phyloP scores from a whole-genome alignment of 768 basidiomycete species.

The Tylopilus sp. region DNA sequence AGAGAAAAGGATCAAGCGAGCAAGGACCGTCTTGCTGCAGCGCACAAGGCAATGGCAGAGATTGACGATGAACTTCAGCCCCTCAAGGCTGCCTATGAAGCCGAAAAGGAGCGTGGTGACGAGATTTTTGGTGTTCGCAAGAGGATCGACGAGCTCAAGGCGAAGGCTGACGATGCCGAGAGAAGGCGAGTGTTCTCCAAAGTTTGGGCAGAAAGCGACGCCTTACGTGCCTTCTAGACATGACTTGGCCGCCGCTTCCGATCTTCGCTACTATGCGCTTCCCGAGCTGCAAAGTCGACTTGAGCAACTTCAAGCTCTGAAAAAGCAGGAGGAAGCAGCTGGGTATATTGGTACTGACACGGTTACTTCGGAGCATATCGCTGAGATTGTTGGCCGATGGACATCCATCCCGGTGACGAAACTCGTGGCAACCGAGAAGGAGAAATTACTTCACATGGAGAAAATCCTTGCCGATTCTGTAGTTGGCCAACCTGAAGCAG shows the following conservation, averaged over 20 bases:
- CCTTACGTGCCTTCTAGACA: conserved; percentile 36
- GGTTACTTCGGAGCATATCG: conserved; percentile 87
- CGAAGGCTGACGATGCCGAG: conserved; percentile 92
- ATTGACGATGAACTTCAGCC: conserved; percentile 84
- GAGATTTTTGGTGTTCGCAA: conserved; percentile 73
- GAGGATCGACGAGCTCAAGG: conserved; percentile 86
- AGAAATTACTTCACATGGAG: conserved; percentile 87
- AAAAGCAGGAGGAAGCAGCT: conserved; percentile 66
- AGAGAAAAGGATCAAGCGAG: conserved; percentile 89
- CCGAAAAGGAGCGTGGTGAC: conserved; percentile 77
- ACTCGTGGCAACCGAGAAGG: conserved; percentile 84
- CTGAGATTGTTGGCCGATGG: conserved; percentile 92
- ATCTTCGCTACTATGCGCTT: conserved; percentile 87
- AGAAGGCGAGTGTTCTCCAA: conserved; percentile 50
- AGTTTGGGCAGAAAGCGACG: background rate
- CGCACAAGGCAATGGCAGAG: conserved; percentile 75
- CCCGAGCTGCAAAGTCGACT: conserved; percentile 80
- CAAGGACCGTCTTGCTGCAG: conserved; percentile 72
- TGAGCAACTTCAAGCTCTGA: conserved; percentile 68
- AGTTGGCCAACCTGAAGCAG: conserved; percentile 88
- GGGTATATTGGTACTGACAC: conserved; percentile 55
- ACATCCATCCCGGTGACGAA: conserved; percentile 88
- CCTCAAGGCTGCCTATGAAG: conserved; percentile 81
- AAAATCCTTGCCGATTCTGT: conserved; percentile 72
- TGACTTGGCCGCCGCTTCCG: conserved; percentile 76